Evolutionary conservation across 2,329 filamentous ascomycete species (phyloP).

Genomic region (Arthrobotrys sinensis): DNA sequence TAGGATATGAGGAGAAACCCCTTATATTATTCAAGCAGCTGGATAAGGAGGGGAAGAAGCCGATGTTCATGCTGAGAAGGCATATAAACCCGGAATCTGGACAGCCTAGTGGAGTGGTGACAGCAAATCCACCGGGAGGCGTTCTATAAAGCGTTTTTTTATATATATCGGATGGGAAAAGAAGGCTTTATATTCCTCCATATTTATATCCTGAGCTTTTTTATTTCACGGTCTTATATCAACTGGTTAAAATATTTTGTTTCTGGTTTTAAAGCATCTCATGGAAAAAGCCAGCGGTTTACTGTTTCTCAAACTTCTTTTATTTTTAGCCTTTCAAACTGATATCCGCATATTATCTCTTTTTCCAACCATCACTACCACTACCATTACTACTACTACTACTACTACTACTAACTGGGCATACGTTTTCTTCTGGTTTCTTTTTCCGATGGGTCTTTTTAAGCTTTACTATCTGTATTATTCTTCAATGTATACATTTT

Average conservation of each 20-base stretch:
- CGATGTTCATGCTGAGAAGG: conserved; percentile 97
- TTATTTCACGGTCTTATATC: conserved; percentile 17
- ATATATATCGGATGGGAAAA: not conserved
- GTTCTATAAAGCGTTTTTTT: conserved; percentile 33
- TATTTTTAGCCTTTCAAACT: conserved; percentile 32
- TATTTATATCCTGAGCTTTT: conserved; percentile 6
- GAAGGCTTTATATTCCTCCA: not conserved
- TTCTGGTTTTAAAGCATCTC: conserved; percentile 48
- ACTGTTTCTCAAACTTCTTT: conserved; percentile 42
- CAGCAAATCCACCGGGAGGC: conserved; percentile 53
- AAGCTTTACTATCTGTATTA: conserved; percentile 25
- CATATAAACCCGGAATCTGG: conserved; percentile 65
- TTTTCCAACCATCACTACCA: not conserved
- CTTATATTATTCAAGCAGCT: conserved; percentile 97
- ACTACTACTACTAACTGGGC: not conserved
- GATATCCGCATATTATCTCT: conserved; percentile 29
- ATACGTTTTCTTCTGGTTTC: conserved; percentile 7
- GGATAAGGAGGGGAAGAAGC: conserved; percentile 96
- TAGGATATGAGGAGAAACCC: conserved; percentile 92
- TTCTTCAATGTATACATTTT: conserved; percentile 60
- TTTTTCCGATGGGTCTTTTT: not conserved
- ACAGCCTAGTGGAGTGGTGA: conserved; percentile 53
- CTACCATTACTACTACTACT: conserved; percentile 6
- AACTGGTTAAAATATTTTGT: conserved; percentile 25
- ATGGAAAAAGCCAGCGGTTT: conserved; percentile 59